Evolutionary conservation across 2,329 filamentous ascomycete species (phyloP).

Genomic region (Penicillium sp.): DNA sequence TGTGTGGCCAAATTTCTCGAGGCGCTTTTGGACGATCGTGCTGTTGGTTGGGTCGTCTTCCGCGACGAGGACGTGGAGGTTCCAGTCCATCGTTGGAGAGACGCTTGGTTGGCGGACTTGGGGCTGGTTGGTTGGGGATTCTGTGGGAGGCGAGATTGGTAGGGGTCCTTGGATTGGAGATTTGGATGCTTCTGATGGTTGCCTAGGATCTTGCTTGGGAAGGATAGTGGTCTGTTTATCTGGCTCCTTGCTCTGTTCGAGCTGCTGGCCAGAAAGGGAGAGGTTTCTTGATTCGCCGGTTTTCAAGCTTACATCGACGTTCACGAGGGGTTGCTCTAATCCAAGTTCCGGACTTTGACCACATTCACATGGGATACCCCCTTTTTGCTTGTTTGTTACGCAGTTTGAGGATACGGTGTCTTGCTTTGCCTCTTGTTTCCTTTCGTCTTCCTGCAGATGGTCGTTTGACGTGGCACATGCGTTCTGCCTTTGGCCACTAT

Average conservation of each 20-base stretch:
- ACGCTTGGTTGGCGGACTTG: not conserved
- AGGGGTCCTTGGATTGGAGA: not conserved
- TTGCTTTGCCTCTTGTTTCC: not conserved
- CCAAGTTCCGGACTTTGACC: constrained; percentile 1
- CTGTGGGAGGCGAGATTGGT: not conserved
- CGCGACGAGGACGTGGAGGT: constrained; percentile 65
- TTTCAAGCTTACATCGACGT: constrained; percentile 13
- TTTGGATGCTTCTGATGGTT: not conserved
- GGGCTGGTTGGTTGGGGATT: not conserved
- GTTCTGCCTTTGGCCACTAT: not conserved
- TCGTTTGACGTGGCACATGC: not conserved
- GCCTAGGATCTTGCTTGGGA: not conserved
- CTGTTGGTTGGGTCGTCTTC: constrained; percentile 89
- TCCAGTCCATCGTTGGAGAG: not conserved
- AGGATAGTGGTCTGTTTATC: not conserved
- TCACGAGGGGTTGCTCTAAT: not conserved
- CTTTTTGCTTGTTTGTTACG: not conserved
- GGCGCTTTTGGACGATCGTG: constrained; percentile 72
- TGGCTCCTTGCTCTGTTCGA: not conserved
- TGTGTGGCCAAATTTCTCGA: constrained; percentile 72
- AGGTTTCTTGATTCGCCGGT: constrained; percentile 13
- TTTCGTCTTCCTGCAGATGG: not conserved
- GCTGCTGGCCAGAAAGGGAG: constrained; percentile 6
- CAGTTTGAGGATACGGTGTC: not conserved
- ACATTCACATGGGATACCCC: constrained; percentile 11